phyloP scores from a whole-genome alignment of 1,284 basidiomycete species.

The Puccinia brachypodii region DNA sequence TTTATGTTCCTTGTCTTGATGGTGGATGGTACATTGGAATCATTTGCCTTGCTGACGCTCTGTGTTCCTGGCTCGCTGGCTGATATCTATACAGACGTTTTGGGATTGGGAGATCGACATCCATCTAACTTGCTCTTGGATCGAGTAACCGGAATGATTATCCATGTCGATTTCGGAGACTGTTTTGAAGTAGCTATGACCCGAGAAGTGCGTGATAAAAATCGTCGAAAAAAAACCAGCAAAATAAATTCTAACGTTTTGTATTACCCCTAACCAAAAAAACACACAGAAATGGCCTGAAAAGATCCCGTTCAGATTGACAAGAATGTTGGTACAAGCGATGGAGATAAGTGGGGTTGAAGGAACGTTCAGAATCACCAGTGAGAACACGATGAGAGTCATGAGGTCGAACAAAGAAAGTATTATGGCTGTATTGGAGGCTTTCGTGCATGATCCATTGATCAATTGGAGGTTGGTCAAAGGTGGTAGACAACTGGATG shows the following conservation, averaged over 20 bases:
- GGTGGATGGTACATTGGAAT: neutral
- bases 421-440: constrained; percentile 94
- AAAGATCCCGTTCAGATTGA: constrained; percentile 96
- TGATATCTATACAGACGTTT: constrained; percentile 73
- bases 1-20: constrained; percentile 3
- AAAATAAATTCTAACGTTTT: neutral
- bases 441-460: constrained; percentile 66
- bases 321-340: constrained; percentile 96
- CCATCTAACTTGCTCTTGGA: constrained; percentile 94
- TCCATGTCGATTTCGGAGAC: constrained; percentile 87
- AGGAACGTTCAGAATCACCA: constrained; percentile 92
- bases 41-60: too few relatives aligned
- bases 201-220: constrained; percentile 53
- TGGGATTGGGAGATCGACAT: constrained; percentile 97
- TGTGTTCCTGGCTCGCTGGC: neutral
- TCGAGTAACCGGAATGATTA: constrained; percentile 87
- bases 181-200: constrained; percentile 60
- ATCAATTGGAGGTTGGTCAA: constrained; percentile 63
- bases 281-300: constrained; percentile 97
- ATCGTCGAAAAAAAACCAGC: neutral
- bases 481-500: constrained; percentile 53
- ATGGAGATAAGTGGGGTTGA: constrained; percentile 98
- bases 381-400: constrained; percentile 96
- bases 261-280: constrained; percentile 72
- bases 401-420: constrained; percentile 96